A percentile compares a stretch with the other conserved stretches of the same genome.
phyloP scores from a whole-genome alignment of 768 basidiomycete species.

The Russula foetens region DNA sequence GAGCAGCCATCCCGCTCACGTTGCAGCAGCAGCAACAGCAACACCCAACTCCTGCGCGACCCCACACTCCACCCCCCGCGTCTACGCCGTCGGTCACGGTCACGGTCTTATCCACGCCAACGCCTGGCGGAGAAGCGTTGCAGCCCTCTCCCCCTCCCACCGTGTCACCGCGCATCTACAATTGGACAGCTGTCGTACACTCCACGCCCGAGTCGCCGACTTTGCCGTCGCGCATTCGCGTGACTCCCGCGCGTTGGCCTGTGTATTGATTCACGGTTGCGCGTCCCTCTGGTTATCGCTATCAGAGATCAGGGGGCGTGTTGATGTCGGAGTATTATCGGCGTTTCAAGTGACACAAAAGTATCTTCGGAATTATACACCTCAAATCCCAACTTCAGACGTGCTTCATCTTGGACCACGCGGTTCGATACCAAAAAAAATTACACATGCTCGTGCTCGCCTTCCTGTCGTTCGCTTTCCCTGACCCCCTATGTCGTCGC shows the following conservation, averaged over 20 bases:
- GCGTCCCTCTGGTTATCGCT: neutral
- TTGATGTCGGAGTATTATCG: neutral
- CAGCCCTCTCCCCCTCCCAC: slow-evolving; percentile 19
- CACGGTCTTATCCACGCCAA: neutral
- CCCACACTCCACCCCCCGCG: slow-evolving; percentile 3
- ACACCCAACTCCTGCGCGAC: neutral
- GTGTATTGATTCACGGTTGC: slow-evolving; percentile 5
- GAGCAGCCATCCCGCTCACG: neutral
- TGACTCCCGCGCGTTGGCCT: slow-evolving; percentile 8
- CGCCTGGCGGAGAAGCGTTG: neutral
- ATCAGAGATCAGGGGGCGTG: neutral
- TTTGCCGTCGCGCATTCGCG: slow-evolving; percentile 1
- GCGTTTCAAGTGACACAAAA: neutral
- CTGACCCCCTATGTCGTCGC: slow-evolving; percentile 1
- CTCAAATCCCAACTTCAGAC: neutral
- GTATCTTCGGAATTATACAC: neutral
- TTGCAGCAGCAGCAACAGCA: neutral
- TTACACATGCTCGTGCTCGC: neutral
- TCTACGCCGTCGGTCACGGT: neutral
- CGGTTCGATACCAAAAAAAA: slow-evolving; percentile 11
- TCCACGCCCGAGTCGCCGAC: slow-evolving; percentile 13
- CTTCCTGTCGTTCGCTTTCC: slow-evolving; percentile 2
- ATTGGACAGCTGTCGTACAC: slow-evolving; percentile 2
- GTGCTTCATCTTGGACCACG: slow-evolving; percentile 1
- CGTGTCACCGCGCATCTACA: slow-evolving; percentile 18